Percentiles rank a stretch among this genome's conserved stretches.
Conservation (phyloP, 352 stramenopile genomes). For the Phytophthora gonapodyides region DNA sequence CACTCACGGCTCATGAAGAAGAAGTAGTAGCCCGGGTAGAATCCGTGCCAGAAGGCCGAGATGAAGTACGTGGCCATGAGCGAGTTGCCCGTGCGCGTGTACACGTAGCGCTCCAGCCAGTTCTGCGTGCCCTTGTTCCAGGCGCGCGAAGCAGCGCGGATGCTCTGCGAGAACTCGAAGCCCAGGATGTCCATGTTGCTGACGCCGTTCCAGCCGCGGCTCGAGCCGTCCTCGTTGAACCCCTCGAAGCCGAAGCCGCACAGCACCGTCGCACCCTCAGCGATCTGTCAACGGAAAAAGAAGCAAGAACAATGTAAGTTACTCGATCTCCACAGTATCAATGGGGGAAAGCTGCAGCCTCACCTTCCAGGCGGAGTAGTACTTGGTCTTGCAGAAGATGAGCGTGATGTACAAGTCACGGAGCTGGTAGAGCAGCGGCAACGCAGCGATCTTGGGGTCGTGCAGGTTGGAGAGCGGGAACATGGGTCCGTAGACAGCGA, state of each 20-base stretch:
- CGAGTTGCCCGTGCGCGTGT: conserved; percentile 94
- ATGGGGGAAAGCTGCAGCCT: conserved; percentile 28
- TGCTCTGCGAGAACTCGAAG: conserved; percentile 94
- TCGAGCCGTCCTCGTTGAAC: conserved; percentile 87
- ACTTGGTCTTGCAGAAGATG: conserved; percentile 93
- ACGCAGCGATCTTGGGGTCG: conserved; percentile 43
- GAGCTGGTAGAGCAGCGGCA: conserved; percentile 69
- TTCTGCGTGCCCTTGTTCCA: conserved; percentile 98
- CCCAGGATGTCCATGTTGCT: conserved; percentile 97
- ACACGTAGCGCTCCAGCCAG: conserved; percentile 98
- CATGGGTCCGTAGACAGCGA: conserved; percentile 50
- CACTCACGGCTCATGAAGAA: conserved; percentile 89
- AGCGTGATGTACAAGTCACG: conserved; percentile 90
- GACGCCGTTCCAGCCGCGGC: conserved; percentile 93
- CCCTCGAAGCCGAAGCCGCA: conserved; percentile 94
- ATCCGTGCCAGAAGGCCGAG: conserved; percentile 98
- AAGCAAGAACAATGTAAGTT: conserved; percentile 37
- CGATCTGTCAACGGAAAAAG: conserved; percentile 34
- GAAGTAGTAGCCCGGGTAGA: conserved; percentile 96
- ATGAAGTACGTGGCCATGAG: conserved; percentile 94
- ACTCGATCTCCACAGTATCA: conserved; percentile 19
- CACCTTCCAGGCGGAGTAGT: conserved; percentile 98
- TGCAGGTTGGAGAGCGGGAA: conserved; percentile 63
- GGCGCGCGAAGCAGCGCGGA: conserved; percentile 86
- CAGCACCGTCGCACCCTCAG: conserved; percentile 83